These are phyloP conservation scores for Simplicillium aogashimaense DNA, from an alignment of 2,329 filamentous ascomycete species.

Conservation along the genomic window DNA sequence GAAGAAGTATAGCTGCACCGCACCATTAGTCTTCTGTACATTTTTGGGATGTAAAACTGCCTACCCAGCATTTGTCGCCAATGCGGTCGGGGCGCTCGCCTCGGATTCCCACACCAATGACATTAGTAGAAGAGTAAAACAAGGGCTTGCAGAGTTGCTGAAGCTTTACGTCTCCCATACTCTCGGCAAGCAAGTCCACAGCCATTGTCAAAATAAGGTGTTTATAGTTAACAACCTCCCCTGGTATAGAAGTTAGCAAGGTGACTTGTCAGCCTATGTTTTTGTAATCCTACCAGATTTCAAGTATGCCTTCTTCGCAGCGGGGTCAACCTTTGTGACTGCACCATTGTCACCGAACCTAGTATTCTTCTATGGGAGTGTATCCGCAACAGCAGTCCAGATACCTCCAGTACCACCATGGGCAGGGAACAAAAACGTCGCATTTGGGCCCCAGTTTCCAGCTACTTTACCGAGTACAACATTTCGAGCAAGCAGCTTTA, in stretches of 20 bases:
- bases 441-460: slow-evolving; percentile 96
- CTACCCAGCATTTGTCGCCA: slow-evolving; percentile 97
- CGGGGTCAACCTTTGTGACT: slow-evolving; percentile 79
- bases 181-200: slow-evolving; percentile 77
- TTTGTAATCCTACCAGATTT: slow-evolving; percentile 50
- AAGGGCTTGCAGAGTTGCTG: slow-evolving; percentile 77
- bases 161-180: slow-evolving; percentile 81
- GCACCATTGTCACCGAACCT: slow-evolving; percentile 77
- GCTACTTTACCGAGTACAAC: slow-evolving; percentile 93
- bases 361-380: slow-evolving; percentile 83
- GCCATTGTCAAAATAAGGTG: slow-evolving; percentile 93
- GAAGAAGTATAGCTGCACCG: slow-evolving; percentile 70
- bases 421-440: slow-evolving; percentile 96
- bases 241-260: too few species aligned
- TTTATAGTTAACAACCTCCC: slow-evolving; percentile 81
- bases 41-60: slow-evolving; percentile 18
- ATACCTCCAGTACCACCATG: slow-evolving; percentile 94
- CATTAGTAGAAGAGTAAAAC: slow-evolving; percentile 95
- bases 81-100: slow-evolving; percentile 89
- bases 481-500: slow-evolving; percentile 90
- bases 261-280: not conserved
- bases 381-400: slow-evolving; percentile 95
- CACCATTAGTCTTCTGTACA: slow-evolving; percentile 11
- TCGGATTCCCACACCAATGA: slow-evolving; percentile 91
- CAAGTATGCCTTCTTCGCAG: slow-evolving; percentile 72